phyloP scores from a whole-genome alignment of 208 protist genomes.

The Crithidia expoeki region DNA sequence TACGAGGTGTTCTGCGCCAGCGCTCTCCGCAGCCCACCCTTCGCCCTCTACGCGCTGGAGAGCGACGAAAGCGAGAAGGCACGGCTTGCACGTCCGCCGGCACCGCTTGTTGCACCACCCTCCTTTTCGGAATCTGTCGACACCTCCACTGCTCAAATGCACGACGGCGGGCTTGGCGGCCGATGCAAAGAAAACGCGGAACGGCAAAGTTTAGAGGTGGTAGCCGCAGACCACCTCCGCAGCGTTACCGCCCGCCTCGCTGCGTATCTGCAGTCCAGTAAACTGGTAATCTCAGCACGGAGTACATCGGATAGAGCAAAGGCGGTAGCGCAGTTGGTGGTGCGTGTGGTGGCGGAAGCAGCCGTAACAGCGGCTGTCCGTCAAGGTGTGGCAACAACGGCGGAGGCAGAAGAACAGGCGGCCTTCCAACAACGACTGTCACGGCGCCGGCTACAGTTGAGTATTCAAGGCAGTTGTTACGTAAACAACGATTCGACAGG shows the following conservation, averaged over 20 bases:
- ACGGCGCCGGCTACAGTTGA: slow-evolving; percentile 17
- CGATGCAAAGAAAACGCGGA: slow-evolving; percentile 22
- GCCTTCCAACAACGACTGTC: slow-evolving; percentile 14
- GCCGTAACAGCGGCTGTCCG: slow-evolving; percentile 55
- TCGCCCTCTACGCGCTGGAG: slow-evolving; percentile 35
- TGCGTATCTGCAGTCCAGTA: slow-evolving; percentile 19
- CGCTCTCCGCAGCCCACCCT: slow-evolving; percentile 35
- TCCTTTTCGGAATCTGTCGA: background rate
- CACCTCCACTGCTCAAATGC: background rate
- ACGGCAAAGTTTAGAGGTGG: background rate
- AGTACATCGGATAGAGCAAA: background rate
- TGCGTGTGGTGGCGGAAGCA: slow-evolving; percentile 42
- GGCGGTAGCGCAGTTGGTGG: slow-evolving; percentile 20
- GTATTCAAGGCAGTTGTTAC: background rate
- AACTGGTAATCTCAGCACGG: background rate
- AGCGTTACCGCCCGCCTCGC: slow-evolving; percentile 15
- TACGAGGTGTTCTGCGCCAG: slow-evolving; percentile 69
- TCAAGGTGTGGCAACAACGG: slow-evolving; percentile 31
- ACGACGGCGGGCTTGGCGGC: slow-evolving; percentile 12
- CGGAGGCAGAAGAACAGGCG: slow-evolving; percentile 40
- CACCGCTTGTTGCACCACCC: slow-evolving; percentile 3
- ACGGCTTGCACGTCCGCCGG: slow-evolving; percentile 22
- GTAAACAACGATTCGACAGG: too few species aligned
- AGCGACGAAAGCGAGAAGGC: slow-evolving; percentile 8
- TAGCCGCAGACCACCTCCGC: slow-evolving; percentile 16